phyloP scores from a whole-genome alignment of 1,139 yeast species.

The Candida sp. region DNA sequence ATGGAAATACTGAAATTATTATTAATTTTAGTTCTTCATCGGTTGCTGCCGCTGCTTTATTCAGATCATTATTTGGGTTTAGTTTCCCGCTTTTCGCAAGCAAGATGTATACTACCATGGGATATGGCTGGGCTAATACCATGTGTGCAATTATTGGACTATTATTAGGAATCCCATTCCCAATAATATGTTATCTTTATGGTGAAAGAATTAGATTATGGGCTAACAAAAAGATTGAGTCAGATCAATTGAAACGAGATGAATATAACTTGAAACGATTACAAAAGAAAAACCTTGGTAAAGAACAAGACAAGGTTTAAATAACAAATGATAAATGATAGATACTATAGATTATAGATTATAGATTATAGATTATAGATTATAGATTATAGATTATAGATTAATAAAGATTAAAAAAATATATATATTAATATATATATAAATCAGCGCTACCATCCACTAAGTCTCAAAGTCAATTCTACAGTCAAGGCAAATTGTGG shows the following conservation, averaged over 20 bases:
- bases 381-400: background rate
- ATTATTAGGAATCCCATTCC: slow-evolving; percentile 42
- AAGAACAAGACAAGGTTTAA: background rate
- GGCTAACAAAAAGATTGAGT: slow-evolving; percentile 34
- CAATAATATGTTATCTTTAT: slow-evolving; percentile 36
- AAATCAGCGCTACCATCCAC: background rate
- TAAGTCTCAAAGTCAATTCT: too few species aligned
- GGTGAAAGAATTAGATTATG: slow-evolving; percentile 37
- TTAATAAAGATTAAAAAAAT: too few species aligned
- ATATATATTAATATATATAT: too few species aligned
- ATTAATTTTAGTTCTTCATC: slow-evolving; percentile 39
- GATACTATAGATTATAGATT: background rate
- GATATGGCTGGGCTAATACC: slow-evolving; percentile 47
- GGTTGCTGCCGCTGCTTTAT: slow-evolving; percentile 47
- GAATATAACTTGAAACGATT: slow-evolving; percentile 29
- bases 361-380: background rate
- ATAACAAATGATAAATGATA: background rate
- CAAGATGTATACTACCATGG: slow-evolving; percentile 34
- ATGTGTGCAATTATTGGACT: slow-evolving; percentile 40
- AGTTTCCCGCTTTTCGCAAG: slow-evolving; percentile 41
- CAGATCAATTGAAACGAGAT: slow-evolving; percentile 28
- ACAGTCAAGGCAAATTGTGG: too few species aligned
- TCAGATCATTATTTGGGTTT: slow-evolving; percentile 41
- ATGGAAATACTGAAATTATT: background rate
- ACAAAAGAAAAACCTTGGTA: slow-evolving; percentile 6